Conservation (phyloP, 2,329 filamentous ascomycete species). For the Fusarium pseudograminearum region DNA sequence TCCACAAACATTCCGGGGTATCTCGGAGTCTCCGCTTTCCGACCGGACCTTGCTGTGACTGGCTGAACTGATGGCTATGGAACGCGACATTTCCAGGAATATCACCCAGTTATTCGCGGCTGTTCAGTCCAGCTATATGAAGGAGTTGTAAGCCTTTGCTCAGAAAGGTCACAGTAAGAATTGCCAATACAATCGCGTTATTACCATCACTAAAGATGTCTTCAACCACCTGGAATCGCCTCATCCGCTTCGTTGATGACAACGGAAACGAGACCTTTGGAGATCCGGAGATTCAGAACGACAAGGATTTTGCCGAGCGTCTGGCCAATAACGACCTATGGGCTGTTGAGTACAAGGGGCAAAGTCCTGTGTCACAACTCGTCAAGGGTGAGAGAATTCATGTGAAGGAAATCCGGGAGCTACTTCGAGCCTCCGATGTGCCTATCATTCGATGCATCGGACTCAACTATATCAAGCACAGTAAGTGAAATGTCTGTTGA, state of each 20-base stretch:
- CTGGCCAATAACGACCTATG: constrained; percentile 46
- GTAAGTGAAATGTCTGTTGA: constrained; percentile 29
- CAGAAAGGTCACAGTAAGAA: neutral
- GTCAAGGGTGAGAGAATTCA: constrained; percentile 47
- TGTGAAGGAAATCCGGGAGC: constrained; percentile 50
- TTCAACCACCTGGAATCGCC: constrained; percentile 46
- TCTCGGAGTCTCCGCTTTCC: constrained; percentile 18
- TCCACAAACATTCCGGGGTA: neutral
- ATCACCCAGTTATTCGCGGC: neutral
- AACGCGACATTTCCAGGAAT: neutral
- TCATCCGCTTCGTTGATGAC: constrained; percentile 54
- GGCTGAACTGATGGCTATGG: constrained; percentile 2
- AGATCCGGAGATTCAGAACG: constrained; percentile 48
- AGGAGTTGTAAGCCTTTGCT: neutral
- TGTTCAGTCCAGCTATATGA: constrained; percentile 8
- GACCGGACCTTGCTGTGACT: constrained; percentile 40
- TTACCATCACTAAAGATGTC: constrained; percentile 38
- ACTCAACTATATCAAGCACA: constrained; percentile 54
- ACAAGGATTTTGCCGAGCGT: constrained; percentile 44
- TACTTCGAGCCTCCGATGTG: constrained; percentile 50
- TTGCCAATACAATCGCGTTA: constrained; percentile 11
- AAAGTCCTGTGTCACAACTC: constrained; percentile 42
- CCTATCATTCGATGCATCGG: constrained; percentile 54
- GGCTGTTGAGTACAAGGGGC: constrained; percentile 50
- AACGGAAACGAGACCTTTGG: constrained; percentile 52